Evolutionary conservation across 192 early-diverging fungal genomes (phyloP), one percentile per base, ranked within the genome.

Genomic region (Geranomyces variabilis): DNA sequence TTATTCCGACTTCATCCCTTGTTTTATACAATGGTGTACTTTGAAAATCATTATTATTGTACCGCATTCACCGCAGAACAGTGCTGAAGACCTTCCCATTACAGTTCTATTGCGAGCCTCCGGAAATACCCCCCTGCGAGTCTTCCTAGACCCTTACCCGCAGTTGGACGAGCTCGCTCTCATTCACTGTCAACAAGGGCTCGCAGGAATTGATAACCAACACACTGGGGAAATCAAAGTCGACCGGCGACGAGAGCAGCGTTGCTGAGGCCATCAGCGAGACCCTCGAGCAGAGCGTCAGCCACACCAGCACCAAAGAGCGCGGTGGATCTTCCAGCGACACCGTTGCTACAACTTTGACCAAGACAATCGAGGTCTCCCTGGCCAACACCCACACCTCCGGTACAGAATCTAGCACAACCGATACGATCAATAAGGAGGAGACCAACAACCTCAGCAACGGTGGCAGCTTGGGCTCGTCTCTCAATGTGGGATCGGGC

Each of bases 301-400:
- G 6, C 4, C 26, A 28, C 26, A 41, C 36, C 36, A 7, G 5
- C 5, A 41, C 36, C 36, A 41, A 41, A 10, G 36, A 41, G 36
- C 36, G 36, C 36, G 36, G 36, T 10, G 36, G 36, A 41, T 7
- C 5, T 10, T 21, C 28, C 4, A 8, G 5, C 28, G 51, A 55
- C 51, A 55, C 51, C 28, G 21, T 55, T 14, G n/a, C 51, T 8
- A 28, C 3, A 24, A 55, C 51, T 3, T 28, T 55, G n/a, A 55
- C 51, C 21, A 55, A 55, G 51, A 55, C 51, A 6, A 24, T 14
- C 28, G 51, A 41, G 36, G 36, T 61, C 26, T 31, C 29, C 33
- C 29, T 61, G 6, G 26, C 28, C 28, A 61, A 61, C 26, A 34
- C 59, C 2, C 59, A 61, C 59, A 61, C 59, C 59, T 28, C 59